Conservation (phyloP, 208 protist genomes). For the Giardia muris region DNA sequence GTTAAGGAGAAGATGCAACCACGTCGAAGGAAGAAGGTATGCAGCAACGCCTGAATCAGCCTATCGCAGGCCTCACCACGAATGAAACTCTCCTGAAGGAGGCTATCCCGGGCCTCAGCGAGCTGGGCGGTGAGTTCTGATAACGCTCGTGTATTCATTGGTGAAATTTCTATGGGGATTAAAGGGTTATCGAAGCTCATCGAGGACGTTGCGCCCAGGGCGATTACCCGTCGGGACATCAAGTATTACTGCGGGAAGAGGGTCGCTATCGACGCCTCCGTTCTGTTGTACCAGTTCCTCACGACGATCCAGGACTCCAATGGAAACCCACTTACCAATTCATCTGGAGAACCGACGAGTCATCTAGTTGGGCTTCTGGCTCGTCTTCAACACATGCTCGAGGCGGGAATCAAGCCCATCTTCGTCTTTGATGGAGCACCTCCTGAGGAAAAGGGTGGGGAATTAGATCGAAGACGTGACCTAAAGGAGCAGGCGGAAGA, state of each 20-base stretch:
- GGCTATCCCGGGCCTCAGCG: not conserved
- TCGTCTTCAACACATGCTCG: slow-evolving; percentile 56
- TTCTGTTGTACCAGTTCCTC: not conserved
- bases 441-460: slow-evolving; percentile 72
- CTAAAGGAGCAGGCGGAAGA: slow-evolving; percentile 30
- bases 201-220: not conserved
- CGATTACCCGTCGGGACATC: not conserved
- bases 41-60: not conserved
- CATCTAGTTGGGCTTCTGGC: not conserved
- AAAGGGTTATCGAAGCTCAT: not conserved
- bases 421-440: slow-evolving; percentile 97
- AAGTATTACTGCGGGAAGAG: not conserved
- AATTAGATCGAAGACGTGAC: not conserved
- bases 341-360: not conserved
- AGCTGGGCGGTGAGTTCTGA: not conserved
- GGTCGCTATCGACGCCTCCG: not conserved
- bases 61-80: not conserved
- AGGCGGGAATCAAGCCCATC: slow-evolving; percentile 86
- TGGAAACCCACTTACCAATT: not conserved
- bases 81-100: not conserved
- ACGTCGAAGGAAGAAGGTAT: not conserved
- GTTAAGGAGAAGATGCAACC: not conserved
- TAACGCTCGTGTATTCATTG: too few relatives aligned
- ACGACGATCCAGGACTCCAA: not conserved
- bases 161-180: not conserved